phyloP scores from a whole-genome alignment of 2,329 filamentous ascomycete species.

The Hymenoscyphus scutula region DNA sequence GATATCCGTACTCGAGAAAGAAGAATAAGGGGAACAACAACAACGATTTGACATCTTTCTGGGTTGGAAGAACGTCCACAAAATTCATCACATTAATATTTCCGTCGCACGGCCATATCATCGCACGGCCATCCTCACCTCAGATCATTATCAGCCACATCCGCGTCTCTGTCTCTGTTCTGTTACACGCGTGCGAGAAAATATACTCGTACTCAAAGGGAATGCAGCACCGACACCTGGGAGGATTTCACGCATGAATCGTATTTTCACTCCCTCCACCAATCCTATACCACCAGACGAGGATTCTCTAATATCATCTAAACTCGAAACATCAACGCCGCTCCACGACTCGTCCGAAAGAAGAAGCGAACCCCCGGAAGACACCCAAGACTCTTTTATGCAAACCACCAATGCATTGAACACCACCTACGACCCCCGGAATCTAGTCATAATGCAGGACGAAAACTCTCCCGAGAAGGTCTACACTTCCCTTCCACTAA shows the following conservation, averaged over 20 bases:
- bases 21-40: too few relatives aligned
- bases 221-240: too few relatives aligned
- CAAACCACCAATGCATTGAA: constrained; percentile 14
- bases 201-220: too few relatives aligned
- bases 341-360: constrained; percentile 13
- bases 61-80: too few relatives aligned
- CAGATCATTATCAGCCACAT: constrained; percentile 5
- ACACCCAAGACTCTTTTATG: constrained; percentile 13
- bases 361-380: constrained; percentile 22
- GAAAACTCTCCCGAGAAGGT: not conserved
- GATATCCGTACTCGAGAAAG: too few relatives aligned
- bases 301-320: not conserved
- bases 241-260: constrained; percentile 10
- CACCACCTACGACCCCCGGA: constrained; percentile 12
- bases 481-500: constrained; percentile 10
- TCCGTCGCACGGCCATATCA: not conserved
- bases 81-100: not conserved
- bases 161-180: constrained; percentile 10
- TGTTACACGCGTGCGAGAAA: constrained; percentile 14
- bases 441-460: constrained; percentile 18
- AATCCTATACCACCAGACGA: not conserved
- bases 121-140: too few relatives aligned
- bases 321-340: not conserved
- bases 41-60: too few relatives aligned
- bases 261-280: not conserved